Percentiles rank a stretch among this genome's conserved stretches.
These are phyloP conservation scores for Diaporthe humulicola DNA, from an alignment of 2,329 filamentous ascomycete species.

Conservation along the genomic window DNA sequence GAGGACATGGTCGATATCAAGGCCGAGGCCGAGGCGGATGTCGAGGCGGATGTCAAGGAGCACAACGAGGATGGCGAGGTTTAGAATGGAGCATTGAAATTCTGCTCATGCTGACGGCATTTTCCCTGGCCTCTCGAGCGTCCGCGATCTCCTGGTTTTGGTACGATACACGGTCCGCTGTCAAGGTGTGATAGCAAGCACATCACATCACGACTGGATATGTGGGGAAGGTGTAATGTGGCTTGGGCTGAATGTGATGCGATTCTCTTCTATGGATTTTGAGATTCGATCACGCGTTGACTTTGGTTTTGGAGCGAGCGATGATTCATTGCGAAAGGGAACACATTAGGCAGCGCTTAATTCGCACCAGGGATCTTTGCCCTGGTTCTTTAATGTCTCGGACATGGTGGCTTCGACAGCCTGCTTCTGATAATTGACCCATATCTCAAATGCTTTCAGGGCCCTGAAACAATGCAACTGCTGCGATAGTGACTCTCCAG, in stretches of 20 bases:
- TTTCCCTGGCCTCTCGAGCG: not conserved
- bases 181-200: not conserved
- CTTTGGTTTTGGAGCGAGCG: slow-evolving; percentile 13
- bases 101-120: not conserved
- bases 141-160: not conserved
- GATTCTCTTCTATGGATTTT: not conserved
- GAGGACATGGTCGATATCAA: not conserved
- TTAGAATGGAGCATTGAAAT: not conserved
- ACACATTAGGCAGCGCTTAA: not conserved
- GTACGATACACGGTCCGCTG: not conserved
- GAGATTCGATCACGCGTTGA: not conserved
- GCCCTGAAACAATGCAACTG: not conserved
- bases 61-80: not conserved
- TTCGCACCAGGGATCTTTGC: not conserved
- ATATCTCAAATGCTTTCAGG: not conserved
- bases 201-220: not conserved
- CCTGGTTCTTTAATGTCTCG: not conserved
- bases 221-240: not conserved
- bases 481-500: not conserved
- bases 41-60: slow-evolving; percentile 9
- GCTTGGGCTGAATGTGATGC: not conserved
- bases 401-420: not conserved
- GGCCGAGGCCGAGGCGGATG: not conserved
- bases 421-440: not conserved
- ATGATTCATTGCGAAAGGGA: not conserved